phyloP scores from a whole-genome alignment of 2,329 filamentous ascomycete species.

The Clonostachys rosea region DNA sequence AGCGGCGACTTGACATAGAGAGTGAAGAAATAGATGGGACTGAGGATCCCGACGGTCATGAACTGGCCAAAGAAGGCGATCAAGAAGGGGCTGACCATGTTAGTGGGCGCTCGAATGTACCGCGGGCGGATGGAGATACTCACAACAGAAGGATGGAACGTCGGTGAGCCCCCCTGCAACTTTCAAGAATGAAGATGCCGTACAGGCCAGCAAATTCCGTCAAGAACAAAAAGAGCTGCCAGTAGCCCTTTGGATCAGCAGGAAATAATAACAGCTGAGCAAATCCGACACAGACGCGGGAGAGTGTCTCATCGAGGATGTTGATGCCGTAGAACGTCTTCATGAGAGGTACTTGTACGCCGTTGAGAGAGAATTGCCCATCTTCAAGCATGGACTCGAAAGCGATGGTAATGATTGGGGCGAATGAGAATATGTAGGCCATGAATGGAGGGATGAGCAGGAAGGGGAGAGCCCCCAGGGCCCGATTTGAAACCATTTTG shows the following conservation, averaged over 20 bases:
- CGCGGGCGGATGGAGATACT: conserved; percentile 2
- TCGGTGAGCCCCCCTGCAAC: conserved; percentile 8
- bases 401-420: conserved; percentile 6
- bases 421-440: conserved; percentile 10
- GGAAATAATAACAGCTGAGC: conserved; percentile 13
- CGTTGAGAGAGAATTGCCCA: conserved; percentile 1
- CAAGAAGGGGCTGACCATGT: conserved; percentile 7
- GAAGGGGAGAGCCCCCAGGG: conserved; percentile 8
- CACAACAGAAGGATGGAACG: conserved; percentile 13
- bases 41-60: conserved; percentile 10
- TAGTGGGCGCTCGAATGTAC: background rate
- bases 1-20: conserved; percentile 9
- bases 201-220: conserved; percentile 17
- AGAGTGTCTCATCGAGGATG: conserved; percentile 11
- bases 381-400: conserved; percentile 5
- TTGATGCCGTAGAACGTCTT: conserved; percentile 12
- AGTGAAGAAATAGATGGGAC: conserved; percentile 9
- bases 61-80: conserved; percentile 13
- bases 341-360: conserved; percentile 5
- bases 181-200: conserved; percentile 15
- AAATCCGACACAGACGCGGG: conserved; percentile 11
- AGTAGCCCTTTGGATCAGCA: conserved; percentile 11
- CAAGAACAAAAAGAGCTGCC: conserved; percentile 18
- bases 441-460: conserved; percentile 10
- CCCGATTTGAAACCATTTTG: background rate